Percentiles rank a stretch among this genome's conserved stretches.
phyloP scores from a whole-genome alignment of 1,284 basidiomycete genomes.

The Ustilago vetiveriae region DNA sequence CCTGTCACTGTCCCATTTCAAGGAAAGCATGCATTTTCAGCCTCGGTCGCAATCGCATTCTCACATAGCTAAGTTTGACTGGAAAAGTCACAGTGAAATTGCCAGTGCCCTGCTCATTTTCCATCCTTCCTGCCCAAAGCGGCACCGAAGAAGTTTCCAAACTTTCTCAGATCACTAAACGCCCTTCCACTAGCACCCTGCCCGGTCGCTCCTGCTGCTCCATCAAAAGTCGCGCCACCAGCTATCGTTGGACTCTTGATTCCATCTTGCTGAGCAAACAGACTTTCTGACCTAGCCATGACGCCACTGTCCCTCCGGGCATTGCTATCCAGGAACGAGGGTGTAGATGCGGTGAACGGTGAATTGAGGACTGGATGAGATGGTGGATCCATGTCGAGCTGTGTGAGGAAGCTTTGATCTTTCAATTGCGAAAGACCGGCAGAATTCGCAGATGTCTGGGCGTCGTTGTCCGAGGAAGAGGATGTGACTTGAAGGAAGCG shows the following conservation, averaged over 20 bases:
- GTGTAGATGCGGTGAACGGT: slow-evolving; percentile 37
- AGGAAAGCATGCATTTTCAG: not conserved
- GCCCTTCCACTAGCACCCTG: slow-evolving; percentile 24
- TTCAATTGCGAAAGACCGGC: slow-evolving; percentile 26
- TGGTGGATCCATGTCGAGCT: slow-evolving; percentile 88
- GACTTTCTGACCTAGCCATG: slow-evolving; percentile 19
- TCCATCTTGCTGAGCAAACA: slow-evolving; percentile 27
- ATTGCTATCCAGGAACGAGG: slow-evolving; percentile 36
- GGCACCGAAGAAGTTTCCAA: slow-evolving; percentile 60
- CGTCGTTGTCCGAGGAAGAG: no score
- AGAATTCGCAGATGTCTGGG: no score
- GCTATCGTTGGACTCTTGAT: slow-evolving; percentile 6
- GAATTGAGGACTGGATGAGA: slow-evolving; percentile 18
- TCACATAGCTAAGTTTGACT: no score
- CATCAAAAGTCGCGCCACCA: slow-evolving; percentile 11
- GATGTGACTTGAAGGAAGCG: slow-evolving; percentile 84
- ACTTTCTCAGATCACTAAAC: slow-evolving; percentile 58
- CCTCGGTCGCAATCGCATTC: not conserved
- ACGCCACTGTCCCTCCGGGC: slow-evolving; percentile 13
- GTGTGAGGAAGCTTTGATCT: slow-evolving; percentile 68
- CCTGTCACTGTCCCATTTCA: not conserved
- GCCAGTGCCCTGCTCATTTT: no score
- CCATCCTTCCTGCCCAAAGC: slow-evolving; percentile 53
- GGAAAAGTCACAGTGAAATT: no score
- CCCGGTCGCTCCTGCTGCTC: not conserved